A percentile compares a stretch with the other conserved stretches of the same genome.
phyloP scores from a whole-genome alignment of 2,329 filamentous ascomycete genomes.

The Beauveria varroae region DNA sequence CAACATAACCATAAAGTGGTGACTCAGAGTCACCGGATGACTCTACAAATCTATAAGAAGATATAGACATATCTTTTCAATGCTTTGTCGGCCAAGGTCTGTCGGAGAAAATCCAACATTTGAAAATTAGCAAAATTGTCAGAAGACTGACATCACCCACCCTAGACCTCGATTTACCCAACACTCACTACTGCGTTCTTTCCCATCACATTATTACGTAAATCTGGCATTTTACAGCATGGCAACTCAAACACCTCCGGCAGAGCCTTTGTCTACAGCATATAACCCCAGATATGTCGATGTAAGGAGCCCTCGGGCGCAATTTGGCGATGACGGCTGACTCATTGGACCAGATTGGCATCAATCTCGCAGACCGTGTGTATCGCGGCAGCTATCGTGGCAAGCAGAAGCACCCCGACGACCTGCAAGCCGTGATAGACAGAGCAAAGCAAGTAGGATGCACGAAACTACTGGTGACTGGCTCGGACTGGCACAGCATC shows the following conservation, averaged over 20 bases:
- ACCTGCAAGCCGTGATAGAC: slow-evolving; percentile 68
- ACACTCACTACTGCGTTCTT: neutral
- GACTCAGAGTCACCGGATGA: slow-evolving; percentile 1
- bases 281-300: slow-evolving; percentile 49
- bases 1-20: neutral
- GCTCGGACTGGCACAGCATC: slow-evolving; percentile 76
- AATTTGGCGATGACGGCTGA: neutral
- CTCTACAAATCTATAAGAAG: neutral
- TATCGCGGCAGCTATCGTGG: slow-evolving; percentile 81
- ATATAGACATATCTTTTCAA: neutral
- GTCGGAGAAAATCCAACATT: neutral
- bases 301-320: slow-evolving; percentile 34
- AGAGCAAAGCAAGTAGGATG: slow-evolving; percentile 74
- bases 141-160: neutral
- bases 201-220: neutral
- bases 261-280: neutral
- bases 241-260: neutral
- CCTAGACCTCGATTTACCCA: slow-evolving; percentile 4
- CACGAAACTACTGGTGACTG: slow-evolving; percentile 85
- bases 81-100: neutral
- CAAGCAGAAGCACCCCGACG: slow-evolving; percentile 64
- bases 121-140: neutral
- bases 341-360: slow-evolving; percentile 58
- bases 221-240: neutral
- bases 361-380: slow-evolving; percentile 91